A percentile compares a stretch with the other conserved stretches of the same genome.
These are phyloP conservation scores for Agrocybe praecox DNA, from an alignment of 768 basidiomycete species.

Conservation along the genomic window DNA sequence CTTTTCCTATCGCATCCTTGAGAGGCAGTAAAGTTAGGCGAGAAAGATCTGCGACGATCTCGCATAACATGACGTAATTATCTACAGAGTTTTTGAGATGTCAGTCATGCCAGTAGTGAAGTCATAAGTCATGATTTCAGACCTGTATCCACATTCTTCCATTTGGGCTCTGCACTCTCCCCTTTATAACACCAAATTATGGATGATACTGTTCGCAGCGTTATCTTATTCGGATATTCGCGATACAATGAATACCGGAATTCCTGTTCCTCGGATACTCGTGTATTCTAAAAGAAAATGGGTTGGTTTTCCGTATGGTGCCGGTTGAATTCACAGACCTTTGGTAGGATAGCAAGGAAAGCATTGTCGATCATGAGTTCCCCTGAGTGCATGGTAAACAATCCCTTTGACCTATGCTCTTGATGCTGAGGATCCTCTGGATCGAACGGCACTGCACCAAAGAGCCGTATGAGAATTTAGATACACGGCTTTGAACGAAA, in stretches of 20 bases:
- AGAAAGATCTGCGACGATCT: neutral
- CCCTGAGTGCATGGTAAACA: constrained; percentile 32
- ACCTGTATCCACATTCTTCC: constrained; percentile 9
- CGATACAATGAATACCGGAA: constrained; percentile 36
- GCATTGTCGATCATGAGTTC: constrained; percentile 29
- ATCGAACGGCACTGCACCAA: constrained; percentile 20
- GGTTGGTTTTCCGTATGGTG: neutral
- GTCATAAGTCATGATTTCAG: neutral
- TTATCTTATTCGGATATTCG: constrained; percentile 10
- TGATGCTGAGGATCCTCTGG: constrained; percentile 35
- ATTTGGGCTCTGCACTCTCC: constrained; percentile 16
- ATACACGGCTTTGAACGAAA: constrained; percentile 44
- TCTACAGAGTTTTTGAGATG: neutral
- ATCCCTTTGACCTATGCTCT: constrained; percentile 18
- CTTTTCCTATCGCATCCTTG: neutral
- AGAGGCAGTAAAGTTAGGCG: neutral
- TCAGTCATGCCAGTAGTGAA: neutral
- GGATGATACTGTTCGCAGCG: constrained; percentile 14
- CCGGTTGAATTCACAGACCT: neutral
- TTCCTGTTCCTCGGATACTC: constrained; percentile 45
- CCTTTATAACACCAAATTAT: constrained; percentile 26
- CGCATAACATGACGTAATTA: neutral
- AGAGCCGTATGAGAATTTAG: constrained; percentile 46
- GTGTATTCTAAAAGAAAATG: constrained; percentile 32
- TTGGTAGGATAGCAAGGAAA: constrained; percentile 25